These are phyloP conservation scores for Aspergillus viridinutans DNA, from an alignment of 2,329 filamentous ascomycete species.

Conservation along the genomic window DNA sequence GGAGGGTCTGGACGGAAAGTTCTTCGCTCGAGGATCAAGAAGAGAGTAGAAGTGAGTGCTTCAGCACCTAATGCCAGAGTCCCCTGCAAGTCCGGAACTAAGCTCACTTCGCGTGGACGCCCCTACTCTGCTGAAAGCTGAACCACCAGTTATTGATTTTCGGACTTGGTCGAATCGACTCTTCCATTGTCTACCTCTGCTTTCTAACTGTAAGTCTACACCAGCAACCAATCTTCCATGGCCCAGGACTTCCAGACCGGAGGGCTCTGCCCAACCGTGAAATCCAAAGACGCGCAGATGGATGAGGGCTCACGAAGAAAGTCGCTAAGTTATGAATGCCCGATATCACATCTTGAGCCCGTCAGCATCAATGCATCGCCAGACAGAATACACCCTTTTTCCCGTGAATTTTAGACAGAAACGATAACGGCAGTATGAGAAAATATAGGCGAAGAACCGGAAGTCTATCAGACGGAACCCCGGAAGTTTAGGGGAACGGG, in stretches of 20 bases:
- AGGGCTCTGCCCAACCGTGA: not conserved
- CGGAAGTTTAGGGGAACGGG: slow-evolving; percentile 7
- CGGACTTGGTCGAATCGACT: not conserved
- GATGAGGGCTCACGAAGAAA: not conserved
- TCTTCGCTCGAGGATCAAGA: not conserved
- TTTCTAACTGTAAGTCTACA: not conserved
- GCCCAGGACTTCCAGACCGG: not conserved
- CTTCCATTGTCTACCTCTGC: not conserved
- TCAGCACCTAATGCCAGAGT: not conserved
- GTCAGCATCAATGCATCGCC: not conserved
- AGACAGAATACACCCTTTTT: not conserved
- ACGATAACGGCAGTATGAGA: not conserved
- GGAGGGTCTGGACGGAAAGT: not conserved
- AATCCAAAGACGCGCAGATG: not conserved
- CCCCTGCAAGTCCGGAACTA: not conserved
- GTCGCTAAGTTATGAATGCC: too few relatives aligned
- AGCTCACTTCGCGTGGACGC: not conserved
- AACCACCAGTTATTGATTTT: not conserved
- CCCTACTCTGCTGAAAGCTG: not conserved
- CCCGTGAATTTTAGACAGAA: not conserved
- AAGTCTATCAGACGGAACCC: slow-evolving; percentile 11
- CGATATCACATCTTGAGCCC: not conserved
- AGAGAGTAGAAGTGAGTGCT: not conserved
- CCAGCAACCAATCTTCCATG: not conserved
- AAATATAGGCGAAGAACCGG: not conserved